Conservation (phyloP, 2,329 filamentous ascomycete genomes). For the Elsinoe necatrix region DNA sequence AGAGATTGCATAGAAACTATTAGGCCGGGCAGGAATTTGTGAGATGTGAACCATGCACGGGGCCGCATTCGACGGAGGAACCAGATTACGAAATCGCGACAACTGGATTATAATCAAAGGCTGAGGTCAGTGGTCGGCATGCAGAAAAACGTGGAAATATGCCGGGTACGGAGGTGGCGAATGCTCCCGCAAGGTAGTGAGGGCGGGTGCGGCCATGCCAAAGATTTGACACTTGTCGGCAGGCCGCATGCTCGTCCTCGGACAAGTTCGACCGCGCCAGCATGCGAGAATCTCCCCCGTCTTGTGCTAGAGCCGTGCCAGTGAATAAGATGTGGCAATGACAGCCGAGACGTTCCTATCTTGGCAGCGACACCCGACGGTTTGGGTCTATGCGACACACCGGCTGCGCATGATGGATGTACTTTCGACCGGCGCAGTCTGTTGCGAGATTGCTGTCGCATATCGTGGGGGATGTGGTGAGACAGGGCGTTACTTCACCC, state of each 20-base stretch:
- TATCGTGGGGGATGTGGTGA: not conserved
- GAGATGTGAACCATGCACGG: not conserved
- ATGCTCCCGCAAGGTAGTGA: not conserved
- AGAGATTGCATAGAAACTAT: not conserved
- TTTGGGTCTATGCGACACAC: not conserved
- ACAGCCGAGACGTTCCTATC: not conserved
- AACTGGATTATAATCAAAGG: not conserved
- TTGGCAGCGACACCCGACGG: not conserved
- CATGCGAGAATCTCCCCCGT: not conserved
- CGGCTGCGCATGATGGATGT: not conserved
- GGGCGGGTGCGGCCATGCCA: not conserved
- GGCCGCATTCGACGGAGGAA: not conserved
- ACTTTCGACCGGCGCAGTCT: not conserved
- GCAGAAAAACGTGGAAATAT: not conserved
- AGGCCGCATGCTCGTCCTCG: not conserved
- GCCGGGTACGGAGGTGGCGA: constrained; percentile 11
- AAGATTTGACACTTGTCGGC: not conserved
- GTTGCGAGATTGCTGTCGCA: not conserved
- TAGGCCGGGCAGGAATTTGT: not conserved
- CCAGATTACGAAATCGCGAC: constrained; percentile 3
- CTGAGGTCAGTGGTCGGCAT: not conserved
- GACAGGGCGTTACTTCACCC: not conserved
- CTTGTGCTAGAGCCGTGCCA: not conserved
- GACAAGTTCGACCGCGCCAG: not conserved
- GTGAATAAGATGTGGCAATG: constrained; percentile 4